Evolutionary conservation across 176 grass and related monocot species (phyloP), one percentile per base, ranked within the genome.

Genomic region (Lolium multiflorum): DNA sequence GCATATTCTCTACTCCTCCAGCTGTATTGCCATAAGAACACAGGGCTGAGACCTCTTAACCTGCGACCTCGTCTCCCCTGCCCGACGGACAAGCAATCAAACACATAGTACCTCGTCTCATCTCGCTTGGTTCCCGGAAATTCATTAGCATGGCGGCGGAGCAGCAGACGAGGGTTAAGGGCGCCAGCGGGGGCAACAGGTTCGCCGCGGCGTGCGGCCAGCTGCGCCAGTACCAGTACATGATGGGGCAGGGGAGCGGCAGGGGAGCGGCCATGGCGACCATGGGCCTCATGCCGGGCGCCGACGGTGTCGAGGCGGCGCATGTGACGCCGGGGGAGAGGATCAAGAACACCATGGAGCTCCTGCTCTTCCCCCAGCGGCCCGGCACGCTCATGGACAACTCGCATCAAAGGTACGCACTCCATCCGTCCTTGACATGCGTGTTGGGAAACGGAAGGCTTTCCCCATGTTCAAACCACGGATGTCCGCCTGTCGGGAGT

Each of bases 141-240:
- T 51, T 18, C 48, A 50, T 63, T 4, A 3, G 7, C 57, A 90
- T 91, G 89, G 85, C 75, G 31, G 51, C 68, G 10, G 64, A 54
- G 48, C 57, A 74, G 47, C 52, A 9, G 2, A 71, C 11, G 41
- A 87, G 20, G 68, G 81, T 26, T 13, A 47, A 47, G 8, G 46
- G 46, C 46, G 5, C 62, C 24, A 44, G 17, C 26, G 76, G 21
- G 11, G n/a, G 81, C 51, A 81, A 83, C 76, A 94, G 86, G 73
- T 97, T 97, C 44, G 90, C 95, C 10, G 81, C 85, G 56, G 79
- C 95, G 44, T 97, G 84, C 48, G 81, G 86, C 65, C 81, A 86
- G 37, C 92, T 94, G 9, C 73, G 90, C 44, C 90, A 94, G 88
- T 97, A 88, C 84, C 90, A 94, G 88, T 97, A 88, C 84, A 83